Base-by-base conservation (phyloP, 1,284 basidiomycete genomes). In the Dichomitus squalens region DNA sequence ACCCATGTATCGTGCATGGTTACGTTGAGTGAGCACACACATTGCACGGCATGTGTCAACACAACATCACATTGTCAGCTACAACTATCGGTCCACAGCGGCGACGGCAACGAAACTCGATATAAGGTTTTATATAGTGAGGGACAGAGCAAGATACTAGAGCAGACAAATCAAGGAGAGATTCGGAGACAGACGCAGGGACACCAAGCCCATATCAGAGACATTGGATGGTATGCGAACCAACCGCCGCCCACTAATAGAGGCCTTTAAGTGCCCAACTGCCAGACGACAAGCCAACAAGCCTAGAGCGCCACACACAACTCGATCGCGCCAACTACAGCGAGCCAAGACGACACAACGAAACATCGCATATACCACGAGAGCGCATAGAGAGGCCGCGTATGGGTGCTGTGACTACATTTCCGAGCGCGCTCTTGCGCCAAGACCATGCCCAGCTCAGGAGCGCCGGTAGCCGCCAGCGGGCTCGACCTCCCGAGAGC, bases 401-500 rank as follows among this genome's bases (percentile, higher is more conserved):
- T 14, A 21, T 29, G 21, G 7, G 27, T 18, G 2, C 2, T 20
- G 35, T 44, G 25, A 29, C 25, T 44, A 44, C 41, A 16, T 44
- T 9, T 36, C 12, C 35, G 31, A 33, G 12, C 31, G 31, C 39
- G 25, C 41, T 44, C 41, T 18, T 25, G 7, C 41, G 41, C 44
- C 18, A 47, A 47, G 44, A 44, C 25, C n/a, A 27, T 47, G 18
- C 5, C 25, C 27, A 36, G 23, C 48, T 72, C 56, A 76, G 52
- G 71, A 65, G 58, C 80, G 72, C 66, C 78, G 74, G 63, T 78
- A 75, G 47, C 71, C 66, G 61, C 70, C 58, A 39, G 72, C 65
- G 49, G 73, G 70, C 53, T 73, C 72, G 44, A 64, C 68, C 53
- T 83, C 83, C 46, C 86, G 82, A 60, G 78, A 78, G 64, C 86